phyloP scores from a whole-genome alignment of 371 early-diverging fungal species.

The Funneliformis caledonium region DNA sequence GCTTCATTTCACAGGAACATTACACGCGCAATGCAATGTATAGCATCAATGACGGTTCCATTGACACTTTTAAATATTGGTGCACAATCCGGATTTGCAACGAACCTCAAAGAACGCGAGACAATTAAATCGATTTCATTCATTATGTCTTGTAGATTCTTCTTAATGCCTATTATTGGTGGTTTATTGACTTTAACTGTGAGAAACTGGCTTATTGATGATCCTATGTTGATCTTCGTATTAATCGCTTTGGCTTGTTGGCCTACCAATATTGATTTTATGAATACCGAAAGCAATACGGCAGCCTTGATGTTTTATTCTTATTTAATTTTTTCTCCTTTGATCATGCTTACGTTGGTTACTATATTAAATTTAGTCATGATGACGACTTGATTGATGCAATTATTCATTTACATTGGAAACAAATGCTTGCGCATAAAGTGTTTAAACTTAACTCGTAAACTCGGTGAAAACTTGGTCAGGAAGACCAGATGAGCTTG shows the following conservation, averaged over 20 bases:
- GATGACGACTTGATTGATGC: too few relatives aligned
- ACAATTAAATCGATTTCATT: slow-evolving; percentile 1
- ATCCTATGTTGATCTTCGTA: slow-evolving; percentile 40
- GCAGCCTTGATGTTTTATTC: slow-evolving; percentile 35
- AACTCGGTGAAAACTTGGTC: too few relatives aligned
- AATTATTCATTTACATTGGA: too few relatives aligned
- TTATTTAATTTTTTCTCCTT: slow-evolving; percentile 10
- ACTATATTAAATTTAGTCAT: background rate
- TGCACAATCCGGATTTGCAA: slow-evolving; percentile 19
- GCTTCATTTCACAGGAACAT: slow-evolving; percentile 17
- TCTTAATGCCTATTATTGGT: slow-evolving; percentile 34
- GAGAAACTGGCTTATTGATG: slow-evolving; percentile 10
- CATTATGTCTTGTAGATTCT: slow-evolving; percentile 20
- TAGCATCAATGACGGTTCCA: slow-evolving; percentile 29
- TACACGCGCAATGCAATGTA: slow-evolving; percentile 15
- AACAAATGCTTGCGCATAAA: too few relatives aligned
- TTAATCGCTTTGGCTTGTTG: slow-evolving; percentile 27
- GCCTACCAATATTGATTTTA: slow-evolving; percentile 37
- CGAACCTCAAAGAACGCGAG: background rate
- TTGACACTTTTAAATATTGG: slow-evolving; percentile 33
- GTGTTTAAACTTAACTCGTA: too few relatives aligned
- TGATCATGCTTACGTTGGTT: slow-evolving; percentile 4
- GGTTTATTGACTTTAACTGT: background rate
- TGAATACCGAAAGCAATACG: slow-evolving; percentile 28
- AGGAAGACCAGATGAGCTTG: too few relatives aligned